Base-by-base conservation (phyloP, 2,329 filamentous ascomycete genomes). In the Ramularia endophylla region DNA sequence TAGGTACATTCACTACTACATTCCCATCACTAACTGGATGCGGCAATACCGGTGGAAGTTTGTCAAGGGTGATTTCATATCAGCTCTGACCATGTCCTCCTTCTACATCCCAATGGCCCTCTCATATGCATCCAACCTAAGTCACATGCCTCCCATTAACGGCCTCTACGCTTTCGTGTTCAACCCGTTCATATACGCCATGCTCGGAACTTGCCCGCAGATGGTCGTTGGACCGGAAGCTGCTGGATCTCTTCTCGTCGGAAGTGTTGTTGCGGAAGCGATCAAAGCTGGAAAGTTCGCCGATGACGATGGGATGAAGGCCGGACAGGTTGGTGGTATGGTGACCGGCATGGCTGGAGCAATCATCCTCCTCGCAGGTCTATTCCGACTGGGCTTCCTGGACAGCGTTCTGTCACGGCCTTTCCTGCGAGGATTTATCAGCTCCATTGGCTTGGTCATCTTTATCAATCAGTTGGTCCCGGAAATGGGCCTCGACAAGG, bases 101-200 rank as follows among this genome's bases (percentile, higher is more conserved):
- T 92, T 98, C 69, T 98, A 98, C 64, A 84, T 98, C 27, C 92
- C 92, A 38, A 95, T 98, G 89, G 85, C 88, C 0, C 76, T 98
- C 11, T 97, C 92, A 0, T 83, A 94, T 50, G 88, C 92, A 41
- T 81, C 87, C 29, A 97, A 97, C 59, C 80, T 98, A 30, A 88
- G 85, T 5, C 92, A 97, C 61, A 80, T 95, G 2, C 88, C 90
- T 7, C 85, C 92, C 0, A 89, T 97, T 56, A 90, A 95, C 58
- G 92, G 92, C 1, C 74, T 98, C 3, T 98, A 97, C 66, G 80
- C 86, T 12, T 97, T 95, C 61, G 86, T 94, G 48, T 87, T 97
- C 69, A 89, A 89, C 44, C 92, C 92, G 0, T 68, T 97, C 40
- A 73, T 95, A 25, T 98, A 98, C 64, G 89, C 89, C 1, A 69